These are phyloP conservation scores for Sclerotinia borealis DNA, from an alignment of 2,329 filamentous ascomycete species.

Conservation along the genomic window DNA sequence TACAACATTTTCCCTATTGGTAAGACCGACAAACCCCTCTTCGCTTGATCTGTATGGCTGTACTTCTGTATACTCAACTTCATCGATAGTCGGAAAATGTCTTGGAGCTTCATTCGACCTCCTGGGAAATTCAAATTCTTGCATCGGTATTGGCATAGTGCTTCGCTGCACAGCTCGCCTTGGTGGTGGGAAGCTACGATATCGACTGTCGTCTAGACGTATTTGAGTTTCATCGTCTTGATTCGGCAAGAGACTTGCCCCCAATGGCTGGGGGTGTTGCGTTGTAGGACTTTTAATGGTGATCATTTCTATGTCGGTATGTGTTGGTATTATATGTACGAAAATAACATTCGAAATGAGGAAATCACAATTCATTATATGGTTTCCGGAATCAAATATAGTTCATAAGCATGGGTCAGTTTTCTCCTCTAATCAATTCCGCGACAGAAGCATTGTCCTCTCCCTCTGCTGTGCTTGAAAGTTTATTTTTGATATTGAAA, in stretches of 20 bases:
- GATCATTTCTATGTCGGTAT: neutral
- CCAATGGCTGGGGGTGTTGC: neutral
- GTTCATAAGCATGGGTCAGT: neutral
- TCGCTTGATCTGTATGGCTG: neutral
- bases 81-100: neutral
- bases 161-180: neutral
- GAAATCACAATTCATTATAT: neutral
- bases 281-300: neutral
- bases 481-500: neutral
- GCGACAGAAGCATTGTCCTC: neutral
- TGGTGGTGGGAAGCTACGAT: neutral
- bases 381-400: neutral
- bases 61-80: neutral
- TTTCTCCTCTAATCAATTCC: neutral
- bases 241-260: neutral
- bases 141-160: neutral
- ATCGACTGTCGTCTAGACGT: neutral
- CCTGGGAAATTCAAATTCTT: neutral
- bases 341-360: neutral
- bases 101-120: neutral
- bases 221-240: neutral
- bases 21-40: neutral
- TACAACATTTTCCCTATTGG: neutral
- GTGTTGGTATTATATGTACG: neutral
- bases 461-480: neutral